Conservation (phyloP, 2,329 filamentous ascomycete genomes). For the Epichloe gansuensis region DNA sequence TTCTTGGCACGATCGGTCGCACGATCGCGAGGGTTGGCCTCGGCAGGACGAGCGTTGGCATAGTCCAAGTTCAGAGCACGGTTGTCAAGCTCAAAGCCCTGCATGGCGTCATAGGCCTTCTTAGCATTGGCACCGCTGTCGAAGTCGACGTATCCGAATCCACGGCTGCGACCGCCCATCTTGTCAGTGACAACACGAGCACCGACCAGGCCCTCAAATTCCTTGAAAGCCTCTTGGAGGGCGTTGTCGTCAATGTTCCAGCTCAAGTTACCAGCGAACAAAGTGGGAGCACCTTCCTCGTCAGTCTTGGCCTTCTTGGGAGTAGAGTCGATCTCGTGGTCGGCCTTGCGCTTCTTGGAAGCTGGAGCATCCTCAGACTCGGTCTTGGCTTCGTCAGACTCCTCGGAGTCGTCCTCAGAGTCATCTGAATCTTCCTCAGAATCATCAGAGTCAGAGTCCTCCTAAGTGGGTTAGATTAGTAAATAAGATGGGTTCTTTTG, state of each 20-base stretch:
- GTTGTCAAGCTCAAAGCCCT: constrained; percentile 61
- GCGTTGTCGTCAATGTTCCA: constrained; percentile 83
- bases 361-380: constrained; percentile 25
- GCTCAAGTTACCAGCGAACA: constrained; percentile 83
- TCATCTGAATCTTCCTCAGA: constrained; percentile 24
- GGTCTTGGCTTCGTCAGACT: constrained; percentile 21
- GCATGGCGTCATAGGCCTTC: constrained; percentile 63
- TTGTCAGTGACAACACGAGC: constrained; percentile 78
- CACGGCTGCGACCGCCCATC: constrained; percentile 70
- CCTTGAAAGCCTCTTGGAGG: constrained; percentile 70
- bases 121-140: constrained; percentile 52
- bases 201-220: constrained; percentile 58
- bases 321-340: constrained; percentile 35
- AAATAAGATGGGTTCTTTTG: not conserved
- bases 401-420: constrained; percentile 21
- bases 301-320: constrained; percentile 60
- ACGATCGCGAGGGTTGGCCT: constrained; percentile 39
- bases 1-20: constrained; percentile 52
- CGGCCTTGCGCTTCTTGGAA: constrained; percentile 36
- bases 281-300: constrained; percentile 39
- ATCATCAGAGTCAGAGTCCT: constrained; percentile 12
- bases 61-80: constrained; percentile 70
- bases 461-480: not conserved
- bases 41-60: constrained; percentile 52
- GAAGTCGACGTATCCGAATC: constrained; percentile 91